Evolutionary conservation across 2,329 filamentous ascomycete genomes (phyloP).

Genomic region (Penicillium freii): DNA sequence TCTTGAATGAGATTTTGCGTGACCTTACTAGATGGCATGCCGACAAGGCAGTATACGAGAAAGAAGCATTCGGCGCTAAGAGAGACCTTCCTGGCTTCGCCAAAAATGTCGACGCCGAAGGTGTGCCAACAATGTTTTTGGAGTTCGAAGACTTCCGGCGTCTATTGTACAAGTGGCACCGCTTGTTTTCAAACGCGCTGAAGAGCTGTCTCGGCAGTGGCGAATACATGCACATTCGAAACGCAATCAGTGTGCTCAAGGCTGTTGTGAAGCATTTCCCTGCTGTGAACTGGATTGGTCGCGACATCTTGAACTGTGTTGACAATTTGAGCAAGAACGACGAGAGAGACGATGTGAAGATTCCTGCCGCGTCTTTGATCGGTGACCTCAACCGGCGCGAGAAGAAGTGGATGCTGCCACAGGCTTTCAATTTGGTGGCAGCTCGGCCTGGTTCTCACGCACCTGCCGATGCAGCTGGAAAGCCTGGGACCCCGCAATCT

Average conservation of each 20-base stretch:
- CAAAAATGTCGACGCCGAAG: conserved; percentile 66
- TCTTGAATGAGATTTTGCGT: conserved; percentile 76
- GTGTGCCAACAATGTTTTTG: conserved; percentile 68
- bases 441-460: conserved; percentile 24
- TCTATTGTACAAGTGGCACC: conserved; percentile 86
- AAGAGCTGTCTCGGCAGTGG: conserved; percentile 76
- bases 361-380: conserved; percentile 50
- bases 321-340: conserved; percentile 46
- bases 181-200: conserved; percentile 72
- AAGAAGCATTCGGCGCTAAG: conserved; percentile 69
- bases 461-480: conserved; percentile 26
- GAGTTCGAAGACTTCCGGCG: conserved; percentile 85
- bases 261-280: conserved; percentile 79
- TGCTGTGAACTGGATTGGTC: conserved; percentile 82
- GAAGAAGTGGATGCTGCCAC: conserved; percentile 50
- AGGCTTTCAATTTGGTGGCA: conserved; percentile 44
- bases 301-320: conserved; percentile 43
- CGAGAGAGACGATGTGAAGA: conserved; percentile 50
- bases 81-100: conserved; percentile 75
- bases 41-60: conserved; percentile 72
- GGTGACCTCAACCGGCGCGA: conserved; percentile 50
- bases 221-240: conserved; percentile 98
- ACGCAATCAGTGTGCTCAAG: conserved; percentile 87
- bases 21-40: conserved; percentile 84
- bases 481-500: conserved; percentile 28